Evolutionary conservation across 768 basidiomycete species (phyloP).

Genomic region (Russula olivacea): DNA sequence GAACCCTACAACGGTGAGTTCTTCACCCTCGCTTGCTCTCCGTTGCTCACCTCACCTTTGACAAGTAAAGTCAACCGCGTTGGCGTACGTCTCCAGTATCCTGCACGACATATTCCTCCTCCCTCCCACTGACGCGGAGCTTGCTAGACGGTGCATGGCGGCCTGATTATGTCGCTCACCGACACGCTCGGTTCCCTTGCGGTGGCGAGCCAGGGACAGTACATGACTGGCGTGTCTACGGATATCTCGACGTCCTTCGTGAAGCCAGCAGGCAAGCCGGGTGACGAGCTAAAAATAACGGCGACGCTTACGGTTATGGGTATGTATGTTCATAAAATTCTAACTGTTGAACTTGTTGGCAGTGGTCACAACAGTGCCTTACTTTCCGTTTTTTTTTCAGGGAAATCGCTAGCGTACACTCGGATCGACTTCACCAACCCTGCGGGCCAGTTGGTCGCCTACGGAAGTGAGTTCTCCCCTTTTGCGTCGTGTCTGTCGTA

Average conservation of each 20-base stretch:
- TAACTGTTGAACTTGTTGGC: background rate
- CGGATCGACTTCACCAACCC: constrained; percentile 68
- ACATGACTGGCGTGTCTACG: constrained; percentile 83
- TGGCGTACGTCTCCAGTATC: constrained; percentile 46
- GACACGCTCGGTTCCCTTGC: constrained; percentile 82
- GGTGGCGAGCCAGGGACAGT: constrained; percentile 76
- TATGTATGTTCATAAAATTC: constrained; percentile 36
- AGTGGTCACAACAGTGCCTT: background rate
- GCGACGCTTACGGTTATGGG: constrained; percentile 69
- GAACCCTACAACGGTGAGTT: constrained; percentile 67
- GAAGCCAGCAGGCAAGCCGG: constrained; percentile 64
- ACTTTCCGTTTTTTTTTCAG: constrained; percentile 35
- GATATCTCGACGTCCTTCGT: constrained; percentile 76
- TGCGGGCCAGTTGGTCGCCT: constrained; percentile 66
- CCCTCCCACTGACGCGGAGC: background rate
- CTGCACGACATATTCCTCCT: background rate
- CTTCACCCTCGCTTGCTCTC: background rate
- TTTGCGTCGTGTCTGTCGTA: background rate
- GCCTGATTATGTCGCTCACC: constrained; percentile 73
- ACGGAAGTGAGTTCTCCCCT: constrained; percentile 53
- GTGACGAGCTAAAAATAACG: constrained; percentile 60
- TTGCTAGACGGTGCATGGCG: constrained; percentile 64
- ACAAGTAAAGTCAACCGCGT: constrained; percentile 64
- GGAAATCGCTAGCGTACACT: constrained; percentile 75
- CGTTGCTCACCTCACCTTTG: background rate